These are phyloP conservation scores for Calonectria fujianensis DNA, from an alignment of 2,329 filamentous ascomycete species.

Conservation along the genomic window DNA sequence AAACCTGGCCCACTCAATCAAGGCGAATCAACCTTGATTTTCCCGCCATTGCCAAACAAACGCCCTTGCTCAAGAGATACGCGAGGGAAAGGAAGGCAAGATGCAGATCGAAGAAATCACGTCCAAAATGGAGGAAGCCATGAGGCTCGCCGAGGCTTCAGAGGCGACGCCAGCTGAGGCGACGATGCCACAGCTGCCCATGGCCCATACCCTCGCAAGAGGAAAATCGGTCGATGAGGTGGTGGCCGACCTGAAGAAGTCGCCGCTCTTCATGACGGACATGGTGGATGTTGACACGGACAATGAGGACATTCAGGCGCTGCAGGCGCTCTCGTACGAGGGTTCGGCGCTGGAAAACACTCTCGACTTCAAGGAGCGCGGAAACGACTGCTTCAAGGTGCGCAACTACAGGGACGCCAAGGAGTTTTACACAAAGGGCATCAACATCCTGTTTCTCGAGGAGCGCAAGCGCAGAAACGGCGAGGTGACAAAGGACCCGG, in stretches of 20 bases:
- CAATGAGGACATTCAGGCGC: constrained; percentile 88
- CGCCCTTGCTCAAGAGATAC: neutral
- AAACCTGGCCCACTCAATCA: constrained; percentile 36
- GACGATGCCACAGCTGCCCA: constrained; percentile 67
- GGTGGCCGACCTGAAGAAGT: constrained; percentile 74
- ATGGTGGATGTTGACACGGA: constrained; percentile 87
- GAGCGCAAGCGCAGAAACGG: constrained; percentile 72
- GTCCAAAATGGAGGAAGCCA: constrained; percentile 62
- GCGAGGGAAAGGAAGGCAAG: constrained; percentile 26
- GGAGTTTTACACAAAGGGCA: constrained; percentile 94
- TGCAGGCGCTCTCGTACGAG: constrained; percentile 94
- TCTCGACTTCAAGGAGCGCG: constrained; percentile 90
- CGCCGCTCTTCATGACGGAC: constrained; percentile 96
- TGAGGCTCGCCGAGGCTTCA: constrained; percentile 50
- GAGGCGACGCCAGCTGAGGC: constrained; percentile 44
- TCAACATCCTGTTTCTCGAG: constrained; percentile 81
- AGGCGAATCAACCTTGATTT: constrained; percentile 24
- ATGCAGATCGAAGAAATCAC: constrained; percentile 67
- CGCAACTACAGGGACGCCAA: constrained; percentile 87
- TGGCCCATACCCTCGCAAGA: constrained; percentile 62
- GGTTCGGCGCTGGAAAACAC: constrained; percentile 90
- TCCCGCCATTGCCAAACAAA: neutral
- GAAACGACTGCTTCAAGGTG: constrained; percentile 89
- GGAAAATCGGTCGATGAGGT: constrained; percentile 74
- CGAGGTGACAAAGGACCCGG: constrained; percentile 56